Base-by-base conservation (phyloP, 1,284 basidiomycete genomes). In the Pseudozyma flocculosa region DNA sequence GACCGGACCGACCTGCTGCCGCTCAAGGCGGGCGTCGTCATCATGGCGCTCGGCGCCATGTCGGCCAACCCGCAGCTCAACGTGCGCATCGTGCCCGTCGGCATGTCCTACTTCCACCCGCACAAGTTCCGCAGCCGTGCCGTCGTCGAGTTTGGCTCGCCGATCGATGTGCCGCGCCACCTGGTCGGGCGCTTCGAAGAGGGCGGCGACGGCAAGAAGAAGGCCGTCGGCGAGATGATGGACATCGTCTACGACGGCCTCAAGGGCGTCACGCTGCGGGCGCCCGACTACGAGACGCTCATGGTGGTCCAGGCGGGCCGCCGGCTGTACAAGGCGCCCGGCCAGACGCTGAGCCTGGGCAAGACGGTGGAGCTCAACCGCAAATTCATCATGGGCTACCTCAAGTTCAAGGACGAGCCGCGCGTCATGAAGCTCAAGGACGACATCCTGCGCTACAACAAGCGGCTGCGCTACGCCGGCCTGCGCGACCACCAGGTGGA, bases 251-350 rank as follows among this genome's bases (percentile, higher is more conserved):
- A 95, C 73, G 90, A 97, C 75, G 90, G 86, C n/a, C 82, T 99
- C 68, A 96, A 97, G 81, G 93, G 92, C 1, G 95, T 98, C 40
- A 99, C 95, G 0, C 85, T 98, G 40, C 84, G 93, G 50, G 92
- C 94, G 10, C 92, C 95, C 1, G 95, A 99, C 79, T 98, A 90
- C 79, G 95, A 99, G 70, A 98, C 95, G 1, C 83, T 99, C 51
- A 95, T 97, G 92, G 92, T 95, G 57, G 90, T 97, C 53, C 95
- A 99, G 84, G 95, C 95, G 15, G 92, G 89, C 21, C 86, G 95
- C 44, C 84, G 95, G 45, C 82, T 99, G 50, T 98, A 98, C 81
- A 90, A 90, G 70, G 89, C 92, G 3, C 94, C 95, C 19, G 91
- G 92, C 7, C 92, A 95, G 76, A 88, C 95, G 78, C 82, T 96